Conservation (phyloP, 495 filamentous ascomycete species). For the Delitschia confertaspora region DNA sequence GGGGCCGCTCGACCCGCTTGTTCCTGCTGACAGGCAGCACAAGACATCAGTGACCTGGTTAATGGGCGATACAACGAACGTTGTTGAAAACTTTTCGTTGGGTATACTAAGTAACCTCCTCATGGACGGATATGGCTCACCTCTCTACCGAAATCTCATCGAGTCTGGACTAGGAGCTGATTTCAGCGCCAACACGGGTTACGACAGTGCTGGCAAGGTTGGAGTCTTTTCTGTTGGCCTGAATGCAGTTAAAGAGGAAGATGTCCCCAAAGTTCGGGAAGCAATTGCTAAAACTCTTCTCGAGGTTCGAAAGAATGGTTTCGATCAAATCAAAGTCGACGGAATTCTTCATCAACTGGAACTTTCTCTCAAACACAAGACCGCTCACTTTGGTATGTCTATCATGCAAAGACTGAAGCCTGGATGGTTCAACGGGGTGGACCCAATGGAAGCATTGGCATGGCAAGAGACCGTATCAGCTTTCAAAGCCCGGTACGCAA, state of each 20-base stretch:
- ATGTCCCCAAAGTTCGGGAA: conserved; percentile 67
- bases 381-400: conserved; percentile 83
- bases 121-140: conserved; percentile 89
- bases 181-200: conserved; percentile 89
- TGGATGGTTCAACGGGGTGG: conserved; percentile 88
- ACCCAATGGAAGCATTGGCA: conserved; percentile 80
- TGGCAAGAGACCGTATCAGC: conserved; percentile 80
- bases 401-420: conserved; percentile 80
- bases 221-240: conserved; percentile 86
- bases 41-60: conserved; percentile 94
- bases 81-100: conserved; percentile 78
- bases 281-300: conserved; percentile 60
- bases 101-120: conserved; percentile 72
- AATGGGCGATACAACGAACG: conserved; percentile 69
- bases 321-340: conserved; percentile 74
- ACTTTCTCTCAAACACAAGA: conserved; percentile 84
- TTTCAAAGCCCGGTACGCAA: conserved; percentile 63
- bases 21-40: conserved; percentile 74
- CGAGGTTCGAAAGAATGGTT: conserved; percentile 60
- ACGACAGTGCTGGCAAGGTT: conserved; percentile 63
- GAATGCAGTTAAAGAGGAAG: conserved; percentile 69
- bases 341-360: conserved; percentile 91
- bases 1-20: conserved; percentile 82
- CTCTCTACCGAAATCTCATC: conserved; percentile 81
- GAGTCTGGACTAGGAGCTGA: conserved; percentile 86